Evolutionary conservation across 768 basidiomycete genomes (phyloP).

Genomic region (Tulasnella sp.): DNA sequence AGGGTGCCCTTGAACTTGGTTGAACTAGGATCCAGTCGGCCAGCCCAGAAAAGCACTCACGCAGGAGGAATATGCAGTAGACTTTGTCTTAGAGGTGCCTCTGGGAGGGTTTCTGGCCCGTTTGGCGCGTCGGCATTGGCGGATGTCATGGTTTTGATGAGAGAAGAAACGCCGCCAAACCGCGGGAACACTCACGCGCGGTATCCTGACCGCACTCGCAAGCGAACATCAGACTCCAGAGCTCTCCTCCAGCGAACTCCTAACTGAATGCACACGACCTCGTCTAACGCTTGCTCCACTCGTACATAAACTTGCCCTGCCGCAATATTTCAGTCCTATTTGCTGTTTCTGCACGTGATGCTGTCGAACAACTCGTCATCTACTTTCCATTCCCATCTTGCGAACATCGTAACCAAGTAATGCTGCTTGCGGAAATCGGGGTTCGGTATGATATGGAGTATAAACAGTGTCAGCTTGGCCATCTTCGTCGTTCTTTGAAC

Average conservation of each 20-base stretch:
- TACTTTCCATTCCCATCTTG: too few relatives aligned
- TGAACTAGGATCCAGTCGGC: constrained; percentile 17
- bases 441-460: too few relatives aligned
- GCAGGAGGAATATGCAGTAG: constrained; percentile 74
- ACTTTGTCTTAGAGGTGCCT: constrained; percentile 76
- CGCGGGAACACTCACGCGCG: neutral
- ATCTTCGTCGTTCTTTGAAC: too few relatives aligned
- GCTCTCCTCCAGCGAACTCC: neutral
- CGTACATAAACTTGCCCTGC: too few relatives aligned
- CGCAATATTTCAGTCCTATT: too few relatives aligned
- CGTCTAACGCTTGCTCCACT: too few relatives aligned
- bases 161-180: neutral
- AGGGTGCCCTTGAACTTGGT: constrained; percentile 18
- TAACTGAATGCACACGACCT: neutral
- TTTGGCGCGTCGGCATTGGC: neutral
- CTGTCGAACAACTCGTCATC: too few relatives aligned
- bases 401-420: too few relatives aligned
- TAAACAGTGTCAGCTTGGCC: too few relatives aligned
- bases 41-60: constrained; percentile 40
- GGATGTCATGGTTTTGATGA: constrained; percentile 3
- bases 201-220: too few relatives aligned
- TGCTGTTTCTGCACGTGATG: too few relatives aligned
- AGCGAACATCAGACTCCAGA: neutral
- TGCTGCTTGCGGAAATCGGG: too few relatives aligned
- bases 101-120: constrained; percentile 33